Conservation (phyloP, 441 rosid genomes). For the Viola pubescens region DNA sequence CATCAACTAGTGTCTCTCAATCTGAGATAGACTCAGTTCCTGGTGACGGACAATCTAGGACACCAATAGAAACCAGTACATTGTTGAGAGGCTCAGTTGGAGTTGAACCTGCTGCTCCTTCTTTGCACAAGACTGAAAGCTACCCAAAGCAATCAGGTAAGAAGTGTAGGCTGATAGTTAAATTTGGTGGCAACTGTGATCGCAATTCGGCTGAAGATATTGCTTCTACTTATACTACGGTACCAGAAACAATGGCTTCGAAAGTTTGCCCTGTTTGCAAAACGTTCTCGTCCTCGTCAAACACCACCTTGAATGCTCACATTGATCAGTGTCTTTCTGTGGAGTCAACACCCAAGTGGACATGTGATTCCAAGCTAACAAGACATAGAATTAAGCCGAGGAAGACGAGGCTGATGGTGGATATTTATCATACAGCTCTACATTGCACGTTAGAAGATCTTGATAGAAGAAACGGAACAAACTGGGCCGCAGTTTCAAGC, state of each 20-base stretch:
- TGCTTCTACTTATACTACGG: slow-evolving; percentile 43
- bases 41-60: slow-evolving; percentile 32
- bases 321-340: slow-evolving; percentile 91
- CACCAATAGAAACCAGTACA: slow-evolving; percentile 23
- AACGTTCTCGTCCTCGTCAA: slow-evolving; percentile 87
- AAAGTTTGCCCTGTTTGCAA: slow-evolving; percentile 98
- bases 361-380: slow-evolving; percentile 46
- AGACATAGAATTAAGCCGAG: slow-evolving; percentile 70
- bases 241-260: slow-evolving; percentile 76
- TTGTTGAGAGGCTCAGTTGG: slow-evolving; percentile 28
- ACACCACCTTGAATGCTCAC: slow-evolving; percentile 98
- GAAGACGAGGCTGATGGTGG: slow-evolving; percentile 67
- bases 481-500: slow-evolving; percentile 54
- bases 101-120: slow-evolving; percentile 27
- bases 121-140: slow-evolving; percentile 31
- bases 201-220: slow-evolving; percentile 59
- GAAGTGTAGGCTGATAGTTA: slow-evolving; percentile 71
- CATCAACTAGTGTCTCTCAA: slow-evolving; percentile 40
- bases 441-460: slow-evolving; percentile 83
- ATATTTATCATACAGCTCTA: slow-evolving; percentile 57
- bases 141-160: slow-evolving; percentile 33
- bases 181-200: slow-evolving; percentile 53
- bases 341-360: slow-evolving; percentile 59
- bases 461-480: slow-evolving; percentile 79
- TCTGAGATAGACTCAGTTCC: slow-evolving; percentile 48